Evolutionary conservation across 2,329 filamentous ascomycete species (phyloP), one percentile per base, ranked within the genome.

Genomic region (Monilinia polystroma): DNA sequence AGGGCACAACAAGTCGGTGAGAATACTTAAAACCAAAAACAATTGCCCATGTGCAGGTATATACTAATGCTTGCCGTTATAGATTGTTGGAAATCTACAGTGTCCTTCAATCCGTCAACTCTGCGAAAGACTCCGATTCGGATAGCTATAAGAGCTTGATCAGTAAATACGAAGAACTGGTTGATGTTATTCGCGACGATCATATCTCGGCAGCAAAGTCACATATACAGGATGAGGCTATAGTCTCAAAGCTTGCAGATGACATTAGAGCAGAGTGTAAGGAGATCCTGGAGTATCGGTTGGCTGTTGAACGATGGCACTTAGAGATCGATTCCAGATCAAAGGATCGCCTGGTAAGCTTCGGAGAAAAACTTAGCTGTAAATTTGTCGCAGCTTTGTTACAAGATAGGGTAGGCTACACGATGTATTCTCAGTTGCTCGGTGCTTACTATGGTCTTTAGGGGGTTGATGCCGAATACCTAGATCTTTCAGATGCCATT

Each of bases 301-400:
- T 83, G 43, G 87, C 86, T 1, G 84, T 86, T 12, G 86, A 85
- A 77, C 82, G 86, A 70, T 90, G 88, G 78, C 86, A 88, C 75
- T 80, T 90, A 53, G 90, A 93, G 77, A 90, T 93, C 75, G 92
- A 91, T 76, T 85, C 89, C 7, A 85, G 90, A 73, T 89, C 89
- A 68, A 91, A 93, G 77, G 91, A 95, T 75, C 90, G 94, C 73
- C 92, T 99, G 69, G 89, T 98, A 69, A 96, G 93, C 77, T 93
- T 95, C 73, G 95, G 95, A 66, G 95, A 99, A 83, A 98, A 97
- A 81, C 82, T 99, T 72, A 96, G 92, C 79, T 98, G 94, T 78
- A 86, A 89, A 43, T 95, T 95, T 78, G 93, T 99, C 90, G 86
- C 94, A 29, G 88, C 90, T 7, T 79, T 98, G 68, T 80, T 99